A percentile compares a stretch with the other conserved stretches of the same genome.
Evolutionary conservation across 305 asterid genomes (phyloP).

Genomic region (Rubia balearica): DNA sequence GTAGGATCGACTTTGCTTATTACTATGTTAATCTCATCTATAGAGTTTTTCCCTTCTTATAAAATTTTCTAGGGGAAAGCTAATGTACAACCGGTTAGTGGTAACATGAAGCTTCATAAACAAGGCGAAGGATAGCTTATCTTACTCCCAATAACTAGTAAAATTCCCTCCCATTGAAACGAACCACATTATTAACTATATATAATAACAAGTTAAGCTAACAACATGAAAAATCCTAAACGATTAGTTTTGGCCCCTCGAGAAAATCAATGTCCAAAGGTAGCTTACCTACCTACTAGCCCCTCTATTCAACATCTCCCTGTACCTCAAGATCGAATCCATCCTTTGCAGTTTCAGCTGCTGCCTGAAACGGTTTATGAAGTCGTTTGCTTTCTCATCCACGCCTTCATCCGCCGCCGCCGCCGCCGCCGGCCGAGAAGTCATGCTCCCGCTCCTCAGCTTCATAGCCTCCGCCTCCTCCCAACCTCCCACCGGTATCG

Average conservation of each 20-base stretch:
- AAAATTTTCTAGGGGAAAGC: too few species aligned
- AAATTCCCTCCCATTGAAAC: too few species aligned
- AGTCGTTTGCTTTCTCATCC: constrained; percentile 55
- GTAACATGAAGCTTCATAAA: too few species aligned
- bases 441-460: constrained; percentile 11
- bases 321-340: constrained; percentile 41
- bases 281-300: neutral
- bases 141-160: too few species aligned
- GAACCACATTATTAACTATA: too few species aligned
- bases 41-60: too few species aligned
- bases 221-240: neutral
- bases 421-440: constrained; percentile 10
- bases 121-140: too few species aligned
- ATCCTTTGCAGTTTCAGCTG: constrained; percentile 56
- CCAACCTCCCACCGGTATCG: constrained; percentile 13
- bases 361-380: constrained; percentile 46
- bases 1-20: too few species aligned
- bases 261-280: neutral
- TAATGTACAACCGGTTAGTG: too few species aligned
- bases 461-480: constrained; percentile 40
- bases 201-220: neutral
- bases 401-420: constrained; percentile 36
- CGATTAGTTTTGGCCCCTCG: neutral
- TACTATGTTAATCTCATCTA: too few species aligned
- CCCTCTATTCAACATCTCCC: constrained; percentile 36